Evolutionary conservation across 139 green algal species (phyloP), one percentile per base, ranked within the genome.

Genomic region (Tetratostichococcus sp.): DNA sequence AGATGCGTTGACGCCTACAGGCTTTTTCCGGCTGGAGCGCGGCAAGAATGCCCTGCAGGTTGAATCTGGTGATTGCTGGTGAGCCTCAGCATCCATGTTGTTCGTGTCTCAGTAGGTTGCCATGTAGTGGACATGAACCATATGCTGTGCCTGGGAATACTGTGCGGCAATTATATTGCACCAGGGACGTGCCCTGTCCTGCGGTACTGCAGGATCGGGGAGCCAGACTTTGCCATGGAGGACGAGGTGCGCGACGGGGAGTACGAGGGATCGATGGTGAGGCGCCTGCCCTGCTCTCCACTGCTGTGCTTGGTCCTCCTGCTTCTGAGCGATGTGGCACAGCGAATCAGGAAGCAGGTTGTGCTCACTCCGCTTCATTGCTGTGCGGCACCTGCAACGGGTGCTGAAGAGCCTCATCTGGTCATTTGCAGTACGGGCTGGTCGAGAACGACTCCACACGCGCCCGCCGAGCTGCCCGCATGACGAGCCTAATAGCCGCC

Each of bases 11-110:
- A 8, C 39, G 8, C 39, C 39, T 50, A 21, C 59, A 30, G 85
- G 85, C 26, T 90, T 90, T 70, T 90, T 90, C 67, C 70, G 74
- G 77, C 22, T 88, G 30, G 67, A 87, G 69, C 71, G 82, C 1
- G 83, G 85, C n/a, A 67, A 65, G 3, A 89, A 90, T 75, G 76
- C 76, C 35, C 70, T 90, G 21, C 77, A 75, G 22, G 74, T 90
- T 25, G 83, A 90, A 50, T 50, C 70, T 17, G 80, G 80, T 17
- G 85, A 90, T 73, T 90, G 85, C 81, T 90, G 85, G 85, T 86
- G 79, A 25, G 83, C 2, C 50, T 62, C 26, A 17, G 2, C 14
- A 62, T 35, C 4, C 28, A 62, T 1, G 59, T 32, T 21, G 69
- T 73, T 19, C 21, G 33, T 58, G 21, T 28, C 31, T 34, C 17